Conservation (phyloP, 805 yeast species). For the Komagataella phaffii region DNA sequence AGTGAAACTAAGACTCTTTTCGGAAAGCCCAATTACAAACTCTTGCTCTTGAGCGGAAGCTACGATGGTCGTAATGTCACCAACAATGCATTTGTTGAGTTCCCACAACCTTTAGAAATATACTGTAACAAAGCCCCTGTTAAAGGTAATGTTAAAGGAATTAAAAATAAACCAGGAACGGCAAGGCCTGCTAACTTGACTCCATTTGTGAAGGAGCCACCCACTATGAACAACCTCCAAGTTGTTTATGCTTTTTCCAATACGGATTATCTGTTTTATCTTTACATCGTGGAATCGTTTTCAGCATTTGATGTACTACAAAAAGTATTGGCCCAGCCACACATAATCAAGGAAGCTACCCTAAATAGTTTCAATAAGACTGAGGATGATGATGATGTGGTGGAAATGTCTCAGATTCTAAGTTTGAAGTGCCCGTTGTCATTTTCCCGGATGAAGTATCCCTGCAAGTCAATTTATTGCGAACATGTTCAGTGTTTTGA, state of each 20-base stretch:
- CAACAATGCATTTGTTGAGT: constrained; percentile 29
- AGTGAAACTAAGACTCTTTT: constrained; percentile 26
- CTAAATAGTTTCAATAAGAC: constrained; percentile 19
- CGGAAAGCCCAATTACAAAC: constrained; percentile 15
- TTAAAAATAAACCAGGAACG: constrained; percentile 67
- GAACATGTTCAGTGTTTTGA: constrained; percentile 85
- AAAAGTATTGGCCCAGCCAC: constrained; percentile 29
- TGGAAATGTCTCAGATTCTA: constrained; percentile 51
- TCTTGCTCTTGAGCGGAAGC: constrained; percentile 47
- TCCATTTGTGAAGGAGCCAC: constrained; percentile 19
- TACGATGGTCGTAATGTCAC: constrained; percentile 11
- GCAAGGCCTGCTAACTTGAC: constrained; percentile 77
- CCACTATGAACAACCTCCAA: constrained; percentile 27
- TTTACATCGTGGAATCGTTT: constrained; percentile 43
- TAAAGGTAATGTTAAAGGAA: constrained; percentile 51
- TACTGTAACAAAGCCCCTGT: constrained; percentile 38
- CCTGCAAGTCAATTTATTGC: constrained; percentile 61
- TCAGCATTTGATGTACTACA: constrained; percentile 27
- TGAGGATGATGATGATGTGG: constrained; percentile 53
- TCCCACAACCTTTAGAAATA: constrained; percentile 63
- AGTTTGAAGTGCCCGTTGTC: constrained; percentile 74
- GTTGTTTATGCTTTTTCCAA: constrained; percentile 47
- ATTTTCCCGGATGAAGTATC: constrained; percentile 52
- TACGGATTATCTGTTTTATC: constrained; percentile 32
- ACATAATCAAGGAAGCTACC: constrained; percentile 39